Percentiles rank a stretch among this genome's conserved stretches.
Conservation (phyloP, 352 stramenopile species). For the Globisporangium sylvaticum region DNA sequence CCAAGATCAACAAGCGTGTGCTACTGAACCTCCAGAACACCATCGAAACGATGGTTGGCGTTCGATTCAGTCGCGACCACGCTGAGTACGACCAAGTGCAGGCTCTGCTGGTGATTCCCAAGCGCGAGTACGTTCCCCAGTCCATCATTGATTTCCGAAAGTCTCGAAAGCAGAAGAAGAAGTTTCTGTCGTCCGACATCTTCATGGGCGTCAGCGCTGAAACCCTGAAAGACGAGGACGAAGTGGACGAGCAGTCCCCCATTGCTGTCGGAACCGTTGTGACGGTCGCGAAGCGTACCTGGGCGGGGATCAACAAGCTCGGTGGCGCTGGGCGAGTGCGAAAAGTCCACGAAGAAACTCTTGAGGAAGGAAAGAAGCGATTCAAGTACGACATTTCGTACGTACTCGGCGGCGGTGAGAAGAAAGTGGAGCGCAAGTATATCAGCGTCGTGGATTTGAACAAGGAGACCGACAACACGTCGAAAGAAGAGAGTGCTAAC, state of each 20-base stretch:
- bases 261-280: conserved; percentile 59
- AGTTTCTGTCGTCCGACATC: conserved; percentile 51
- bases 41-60: conserved; percentile 31
- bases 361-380: conserved; percentile 30
- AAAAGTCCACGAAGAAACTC: conserved; percentile 44
- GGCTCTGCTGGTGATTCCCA: conserved; percentile 41
- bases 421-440: conserved; percentile 77
- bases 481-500: conserved; percentile 11
- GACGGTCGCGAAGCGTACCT: conserved; percentile 75
- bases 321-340: conserved; percentile 67
- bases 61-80: conserved; percentile 29
- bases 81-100: conserved; percentile 33
- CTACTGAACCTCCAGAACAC: conserved; percentile 27
- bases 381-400: conserved; percentile 77
- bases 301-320: conserved; percentile 86
- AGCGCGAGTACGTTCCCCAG: conserved; percentile 34
- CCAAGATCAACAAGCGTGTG: conserved; percentile 40
- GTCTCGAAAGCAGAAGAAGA: conserved; percentile 46
- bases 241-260: conserved; percentile 41
- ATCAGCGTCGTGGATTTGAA: conserved; percentile 61
- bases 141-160: conserved; percentile 54
- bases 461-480: conserved; percentile 24
- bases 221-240: conserved; percentile 27
- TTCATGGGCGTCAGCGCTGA: conserved; percentile 44
- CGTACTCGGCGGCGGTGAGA: conserved; percentile 68